Conservation (phyloP, 768 basidiomycete genomes). For the Ramaria sp. region DNA sequence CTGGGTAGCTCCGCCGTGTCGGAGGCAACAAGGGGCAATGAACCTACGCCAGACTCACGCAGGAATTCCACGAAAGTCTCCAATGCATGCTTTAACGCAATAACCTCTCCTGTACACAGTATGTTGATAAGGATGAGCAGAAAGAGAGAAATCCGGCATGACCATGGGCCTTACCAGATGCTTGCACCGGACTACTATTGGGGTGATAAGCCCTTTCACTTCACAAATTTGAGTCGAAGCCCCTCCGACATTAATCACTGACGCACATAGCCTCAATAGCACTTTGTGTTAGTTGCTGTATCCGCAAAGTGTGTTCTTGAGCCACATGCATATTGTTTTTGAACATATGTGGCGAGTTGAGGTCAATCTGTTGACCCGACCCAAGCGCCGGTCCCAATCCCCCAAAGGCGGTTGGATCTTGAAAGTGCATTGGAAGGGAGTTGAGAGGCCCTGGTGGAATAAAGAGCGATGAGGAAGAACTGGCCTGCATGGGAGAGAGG, state of each 20-base stretch:
- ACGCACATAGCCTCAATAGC: constrained; percentile 47
- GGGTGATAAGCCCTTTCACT: constrained; percentile 55
- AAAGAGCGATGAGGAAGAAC: background rate
- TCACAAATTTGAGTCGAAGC: background rate
- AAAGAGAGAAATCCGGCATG: background rate
- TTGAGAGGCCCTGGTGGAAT: background rate
- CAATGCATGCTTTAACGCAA: constrained; percentile 40
- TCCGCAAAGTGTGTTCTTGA: constrained; percentile 36
- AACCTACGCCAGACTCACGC: constrained; percentile 54
- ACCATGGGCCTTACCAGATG: constrained; percentile 32
- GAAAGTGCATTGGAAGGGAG: constrained; percentile 1
- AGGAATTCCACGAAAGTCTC: constrained; percentile 36
- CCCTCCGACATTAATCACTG: background rate
- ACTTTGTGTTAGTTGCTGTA: constrained; percentile 38
- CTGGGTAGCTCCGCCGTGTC: constrained; percentile 20
- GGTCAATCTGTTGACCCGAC: constrained; percentile 25
- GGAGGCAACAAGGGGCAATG: constrained; percentile 38
- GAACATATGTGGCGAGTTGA: constrained; percentile 52
- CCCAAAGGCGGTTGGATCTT: constrained; percentile 2
- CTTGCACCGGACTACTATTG: constrained; percentile 38
- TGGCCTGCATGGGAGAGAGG: background rate
- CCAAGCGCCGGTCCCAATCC: background rate
- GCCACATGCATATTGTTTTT: constrained; percentile 43
- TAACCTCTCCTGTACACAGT: constrained; percentile 32
- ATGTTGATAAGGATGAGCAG: background rate